Conservation (phyloP, 2,329 filamentous ascomycete genomes). For the Penicillium sp. region DNA sequence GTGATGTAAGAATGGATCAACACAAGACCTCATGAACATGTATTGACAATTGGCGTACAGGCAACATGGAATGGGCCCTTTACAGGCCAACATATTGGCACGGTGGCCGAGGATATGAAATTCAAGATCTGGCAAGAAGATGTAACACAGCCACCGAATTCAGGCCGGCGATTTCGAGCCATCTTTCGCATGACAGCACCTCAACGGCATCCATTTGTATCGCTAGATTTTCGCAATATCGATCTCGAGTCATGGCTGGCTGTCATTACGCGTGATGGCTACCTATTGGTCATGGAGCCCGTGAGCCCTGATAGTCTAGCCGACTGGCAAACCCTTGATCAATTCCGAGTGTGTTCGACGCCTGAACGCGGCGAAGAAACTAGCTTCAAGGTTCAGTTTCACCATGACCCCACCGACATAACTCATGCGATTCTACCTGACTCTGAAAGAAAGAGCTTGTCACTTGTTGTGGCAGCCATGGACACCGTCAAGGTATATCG, state of each 20-base stretch:
- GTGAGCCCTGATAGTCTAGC: conserved; percentile 74
- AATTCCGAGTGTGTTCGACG: conserved; percentile 64
- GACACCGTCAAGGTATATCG: conserved; percentile 76
- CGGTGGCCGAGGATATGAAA: conserved; percentile 80
- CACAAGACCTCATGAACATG: conserved; percentile 12
- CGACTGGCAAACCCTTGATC: conserved; percentile 69
- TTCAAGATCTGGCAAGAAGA: conserved; percentile 94
- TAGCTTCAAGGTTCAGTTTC: conserved; percentile 78
- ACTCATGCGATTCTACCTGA: conserved; percentile 73
- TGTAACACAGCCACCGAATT: conserved; percentile 65
- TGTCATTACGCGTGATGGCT: conserved; percentile 74
- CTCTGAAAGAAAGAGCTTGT: conserved; percentile 71
- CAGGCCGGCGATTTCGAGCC: conserved; percentile 73
- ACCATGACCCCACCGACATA: conserved; percentile 69
- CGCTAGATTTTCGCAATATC: conserved; percentile 79
- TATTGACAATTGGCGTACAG: conserved; percentile 41
- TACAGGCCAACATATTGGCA: conserved; percentile 80
- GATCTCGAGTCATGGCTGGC: conserved; percentile 80
- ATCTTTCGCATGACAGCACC: conserved; percentile 58
- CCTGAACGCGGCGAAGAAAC: conserved; percentile 78
- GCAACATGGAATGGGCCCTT: conserved; percentile 91
- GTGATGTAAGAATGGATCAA: conserved; percentile 58
- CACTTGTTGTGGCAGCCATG: conserved; percentile 81
- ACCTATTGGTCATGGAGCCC: conserved; percentile 75
- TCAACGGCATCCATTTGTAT: conserved; percentile 65